A percentile compares a stretch with the other conserved stretches of the same genome.
phyloP scores from a whole-genome alignment of 495 filamentous ascomycete genomes.

The Trichoderma erinaceum region DNA sequence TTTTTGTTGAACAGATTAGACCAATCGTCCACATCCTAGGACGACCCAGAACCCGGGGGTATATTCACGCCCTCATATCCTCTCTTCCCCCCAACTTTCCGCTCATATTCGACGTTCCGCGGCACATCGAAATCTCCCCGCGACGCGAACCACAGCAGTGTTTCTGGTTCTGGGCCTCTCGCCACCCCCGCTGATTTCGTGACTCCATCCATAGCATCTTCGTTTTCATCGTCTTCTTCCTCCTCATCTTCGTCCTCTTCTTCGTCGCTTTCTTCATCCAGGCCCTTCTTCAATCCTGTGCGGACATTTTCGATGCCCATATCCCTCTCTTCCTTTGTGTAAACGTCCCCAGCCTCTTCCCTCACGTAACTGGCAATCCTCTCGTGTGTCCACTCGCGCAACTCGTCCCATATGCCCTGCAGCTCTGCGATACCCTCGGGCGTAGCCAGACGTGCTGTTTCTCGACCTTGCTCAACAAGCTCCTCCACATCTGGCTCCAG shows the following conservation, averaged over 20 bases:
- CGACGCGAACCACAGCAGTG: conserved; percentile 51
- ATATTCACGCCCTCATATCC: conserved; percentile 3
- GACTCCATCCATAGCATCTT: conserved; percentile 36
- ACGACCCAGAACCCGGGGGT: conserved; percentile 3
- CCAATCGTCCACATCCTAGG: not conserved
- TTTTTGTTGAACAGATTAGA: not conserved
- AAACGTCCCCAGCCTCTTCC: conserved; percentile 48
- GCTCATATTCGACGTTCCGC: conserved; percentile 19
- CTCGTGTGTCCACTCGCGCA: conserved; percentile 31
- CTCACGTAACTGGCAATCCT: conserved; percentile 35
- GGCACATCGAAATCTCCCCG: conserved; percentile 33
- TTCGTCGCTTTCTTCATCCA: conserved; percentile 50
- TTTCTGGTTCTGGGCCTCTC: conserved; percentile 29
- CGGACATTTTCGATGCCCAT: conserved; percentile 62
- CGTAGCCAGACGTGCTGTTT: conserved; percentile 24
- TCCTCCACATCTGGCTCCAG: conserved; percentile 67
- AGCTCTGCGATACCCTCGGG: conserved; percentile 24
- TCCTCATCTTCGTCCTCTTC: conserved; percentile 53
- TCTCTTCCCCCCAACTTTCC: conserved; percentile 17
- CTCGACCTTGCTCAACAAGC: conserved; percentile 59
- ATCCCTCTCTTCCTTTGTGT: conserved; percentile 62
- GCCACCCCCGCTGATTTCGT: conserved; percentile 26
- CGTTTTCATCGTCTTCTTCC: conserved; percentile 34
- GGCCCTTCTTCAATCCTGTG: conserved; percentile 54
- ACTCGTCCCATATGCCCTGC: conserved; percentile 37